A percentile compares a stretch with the other conserved stretches of the same genome.
These are phyloP conservation scores for Achaetomium macrosporum DNA, from an alignment of 2,329 filamentous ascomycete species.

Conservation along the genomic window DNA sequence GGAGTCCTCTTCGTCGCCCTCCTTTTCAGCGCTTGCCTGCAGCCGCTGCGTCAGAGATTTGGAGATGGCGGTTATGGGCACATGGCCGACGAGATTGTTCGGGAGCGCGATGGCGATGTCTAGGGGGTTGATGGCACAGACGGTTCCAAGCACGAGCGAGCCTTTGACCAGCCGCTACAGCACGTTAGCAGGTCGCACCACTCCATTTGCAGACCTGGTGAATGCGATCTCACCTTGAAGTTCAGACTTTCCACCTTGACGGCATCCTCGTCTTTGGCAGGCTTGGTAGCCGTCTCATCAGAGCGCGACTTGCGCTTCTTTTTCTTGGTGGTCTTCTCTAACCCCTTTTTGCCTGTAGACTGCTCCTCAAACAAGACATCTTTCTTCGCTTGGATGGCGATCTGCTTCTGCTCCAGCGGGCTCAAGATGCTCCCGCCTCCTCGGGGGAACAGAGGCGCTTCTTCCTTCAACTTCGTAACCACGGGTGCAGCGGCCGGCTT, in stretches of 20 bases:
- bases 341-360: constrained; percentile 42
- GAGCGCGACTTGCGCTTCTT: constrained; percentile 48
- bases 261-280: constrained; percentile 47
- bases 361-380: constrained; percentile 90
- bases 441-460: constrained; percentile 86
- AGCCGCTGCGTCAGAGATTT: constrained; percentile 70
- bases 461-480: constrained; percentile 56
- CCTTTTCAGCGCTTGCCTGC: constrained; percentile 57
- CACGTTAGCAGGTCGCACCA: constrained; percentile 6
- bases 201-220: neutral
- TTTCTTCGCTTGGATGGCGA: constrained; percentile 84
- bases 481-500: constrained; percentile 29
- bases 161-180: constrained; percentile 73
- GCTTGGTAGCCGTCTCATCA: constrained; percentile 48
- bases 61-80: constrained; percentile 89
- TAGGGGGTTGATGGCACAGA: constrained; percentile 72
- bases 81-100: constrained; percentile 87
- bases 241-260: constrained; percentile 81
- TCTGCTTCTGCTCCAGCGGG: constrained; percentile 92
- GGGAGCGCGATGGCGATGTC: constrained; percentile 78
- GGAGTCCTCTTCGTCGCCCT: constrained; percentile 49
- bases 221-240: constrained; percentile 62
- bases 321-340: constrained; percentile 40
- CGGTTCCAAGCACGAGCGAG: constrained; percentile 79
- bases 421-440: constrained; percentile 88